phyloP scores from a whole-genome alignment of 306 rosid genomes.

The Hippophae rhamnoides region DNA sequence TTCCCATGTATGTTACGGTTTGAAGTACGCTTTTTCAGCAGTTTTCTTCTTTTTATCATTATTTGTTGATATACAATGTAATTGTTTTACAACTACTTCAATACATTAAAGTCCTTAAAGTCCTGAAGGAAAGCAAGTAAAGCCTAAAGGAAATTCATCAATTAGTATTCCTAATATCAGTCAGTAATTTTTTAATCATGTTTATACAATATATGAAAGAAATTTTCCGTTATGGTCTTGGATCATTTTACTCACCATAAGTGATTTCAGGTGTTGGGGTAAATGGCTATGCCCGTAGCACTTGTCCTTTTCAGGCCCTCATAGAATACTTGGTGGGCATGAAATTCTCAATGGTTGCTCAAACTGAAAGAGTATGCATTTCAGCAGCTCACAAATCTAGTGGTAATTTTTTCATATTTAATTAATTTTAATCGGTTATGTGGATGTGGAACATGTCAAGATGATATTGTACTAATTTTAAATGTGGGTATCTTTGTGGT shows the following conservation, averaged over 20 bases:
- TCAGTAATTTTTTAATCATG: no score
- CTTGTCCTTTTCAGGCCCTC: slow-evolving; percentile 54
- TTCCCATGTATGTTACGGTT: no score
- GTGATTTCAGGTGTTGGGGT: slow-evolving; percentile 35
- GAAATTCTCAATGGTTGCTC: slow-evolving; percentile 52
- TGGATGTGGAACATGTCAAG: background rate
- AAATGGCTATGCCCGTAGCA: slow-evolving; percentile 17
- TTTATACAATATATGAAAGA: no score
- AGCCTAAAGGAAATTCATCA: no score
- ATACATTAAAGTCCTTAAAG: no score
- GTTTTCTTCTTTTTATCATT: no score
- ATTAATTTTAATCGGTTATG: background rate
- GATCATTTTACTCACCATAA: slow-evolving; percentile 17
- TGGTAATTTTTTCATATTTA: slow-evolving; percentile 40
- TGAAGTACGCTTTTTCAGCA: no score
- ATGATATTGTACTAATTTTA: background rate
- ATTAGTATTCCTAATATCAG: no score
- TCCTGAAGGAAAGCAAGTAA: no score
- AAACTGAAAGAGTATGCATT: slow-evolving; percentile 43
- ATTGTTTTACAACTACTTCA: no score
- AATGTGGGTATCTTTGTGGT: no score
- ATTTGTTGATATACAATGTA: no score
- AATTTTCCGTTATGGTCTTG: slow-evolving; percentile 7
- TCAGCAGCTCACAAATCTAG: slow-evolving; percentile 67
- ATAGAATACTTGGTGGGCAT: slow-evolving; percentile 62